Base-by-base conservation (phyloP, 2,329 filamentous ascomycete species). In the Beauveria sp. region DNA sequence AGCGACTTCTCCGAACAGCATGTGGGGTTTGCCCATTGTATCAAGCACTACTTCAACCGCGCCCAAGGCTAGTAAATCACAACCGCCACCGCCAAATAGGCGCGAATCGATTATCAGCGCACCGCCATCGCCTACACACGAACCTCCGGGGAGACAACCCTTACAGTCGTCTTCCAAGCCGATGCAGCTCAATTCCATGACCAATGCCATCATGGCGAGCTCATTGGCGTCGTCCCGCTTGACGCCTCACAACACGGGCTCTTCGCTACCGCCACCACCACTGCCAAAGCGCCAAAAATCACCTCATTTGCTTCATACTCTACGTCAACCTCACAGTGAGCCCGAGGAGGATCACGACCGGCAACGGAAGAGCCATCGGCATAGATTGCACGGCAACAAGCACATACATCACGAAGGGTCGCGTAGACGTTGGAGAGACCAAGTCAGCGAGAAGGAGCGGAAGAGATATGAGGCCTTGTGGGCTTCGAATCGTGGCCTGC, bases 391-490 rank as follows among this genome's bases (percentile, higher is more conserved):
- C 9, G 71, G 71, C 10, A 74, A 74, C 47, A 86, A 88, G 63
- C 89, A 93, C 70, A 82, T 86, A 1, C 90, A 95, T 68, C 86
- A 90, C 67, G 90, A 93, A 70, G 90, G 88, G 0, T 82, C 88
- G 4, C 82, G 90, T 20, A 87, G 85, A 68, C 83, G 89, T 7
- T 95, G 90, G 90, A 83, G 89, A 47, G 89, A 93, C 66, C 80
- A 85, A 63, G 83, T 95, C 47, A 90, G 87, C 0, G 81, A 84
- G 53, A 78, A 84, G 5, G 89, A 95, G 69, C 79, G 88, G n/a
- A 89, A 89, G 69, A 81, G 90, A 1, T 95, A 95, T 72, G 90
- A 93, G 72, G 90, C 88, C 2, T 83, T 95, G 1, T 95, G 90
- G 89, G 90, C 90, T 1, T 90, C 89, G 47, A 95, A 95, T 68